Base-by-base conservation (phyloP, 129 eudicot genomes). In the Flaveria brownii region DNA sequence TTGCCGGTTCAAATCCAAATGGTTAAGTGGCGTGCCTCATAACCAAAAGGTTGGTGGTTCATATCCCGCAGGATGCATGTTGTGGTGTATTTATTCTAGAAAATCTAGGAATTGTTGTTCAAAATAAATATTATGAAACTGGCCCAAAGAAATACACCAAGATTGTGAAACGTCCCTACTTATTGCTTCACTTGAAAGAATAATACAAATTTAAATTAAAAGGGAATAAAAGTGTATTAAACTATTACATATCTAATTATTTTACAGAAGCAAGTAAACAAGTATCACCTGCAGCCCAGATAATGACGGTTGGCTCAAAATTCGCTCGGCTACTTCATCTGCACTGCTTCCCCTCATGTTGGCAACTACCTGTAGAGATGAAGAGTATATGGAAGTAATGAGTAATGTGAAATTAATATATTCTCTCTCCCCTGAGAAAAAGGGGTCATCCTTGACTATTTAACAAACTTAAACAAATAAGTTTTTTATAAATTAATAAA, bases 291-390 rank as follows among this genome's bases (percentile, higher is more conserved):
- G 97, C 84, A 93, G 86, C 33, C 98, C 98, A 36, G 92, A 82
- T 66, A 93, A 74, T 3, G 88, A 90, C 39, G 96, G 68, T 82
- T 93, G 97, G 82, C 96, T 85, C 81, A 93, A 85, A 49, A 93
- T 80, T 81, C 96, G 75, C 82, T 88, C 88, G 43, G 98, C 92
- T 56, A 93, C 96, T 84, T 93, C 98, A 85, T 90, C 98, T 45
- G 96, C 91, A 75, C 91, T 88, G 83, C 83, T 88, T 52, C 97
- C 98, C 78, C 98, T 88, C 98, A 93, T 90, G 85, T 90, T 93
- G 59, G 98, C 97, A 77, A 87, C 87, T 72, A 93, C 92, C 98
- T 93, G 84, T 30, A 26, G 36, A 49, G 18, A 82, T 23, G 60
- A 65, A 15, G 52, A 20, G 22, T 54, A 71, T 82, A 60, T 15